Base-by-base conservation (phyloP, 1,139 yeast genomes). In the Yamadazyma sp. region DNA sequence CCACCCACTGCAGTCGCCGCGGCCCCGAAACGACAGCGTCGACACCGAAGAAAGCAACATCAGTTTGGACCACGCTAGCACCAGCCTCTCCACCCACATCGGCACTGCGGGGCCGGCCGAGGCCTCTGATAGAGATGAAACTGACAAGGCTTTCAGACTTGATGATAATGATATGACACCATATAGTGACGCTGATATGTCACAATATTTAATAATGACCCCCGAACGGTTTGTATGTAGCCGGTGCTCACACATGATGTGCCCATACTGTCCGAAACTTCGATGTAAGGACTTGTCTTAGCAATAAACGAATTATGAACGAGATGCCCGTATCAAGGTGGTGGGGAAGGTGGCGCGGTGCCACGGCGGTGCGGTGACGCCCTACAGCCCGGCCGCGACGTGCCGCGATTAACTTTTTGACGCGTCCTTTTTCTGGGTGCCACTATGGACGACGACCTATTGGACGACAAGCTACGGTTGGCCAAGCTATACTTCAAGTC, bases 201-300 rank as follows among this genome's bases (percentile, higher is more conserved):
- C 17, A 17, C 41, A 40, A 17, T 43, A 43, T 18, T 34, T 34
- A 12, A 38, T 44, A 15, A 30, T 41, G 11, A 39, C 43, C 5
- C 48, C 54, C 1, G 48, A 46, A 23, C 51, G 79, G 33, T 73
- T 66, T 47, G 70, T 68, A 33, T 74, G 79, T 46, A 69, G 61
- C 38, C 59, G 79, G 15, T 74, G 79, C 49, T 56, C 59, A 41
- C 79, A 74, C 50, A 72, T 74, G 77, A 74, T 74, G 79, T 74
- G 79, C 43, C 79, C 79, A 0, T 74, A 74, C 51, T 74, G 79
- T 47, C 63, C 67, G 24, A 74, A 74, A 46, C 62, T 71, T 24
- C 58, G 79, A 20, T 53, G 68, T 33, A 60, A 61, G 45, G 78
- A 74, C 14, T 30, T 42, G 20, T 28, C 33, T 28, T 34, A 29